Evolutionary conservation across 2,329 filamentous ascomycete genomes (phyloP).

Genomic region (Alternaria atra): DNA sequence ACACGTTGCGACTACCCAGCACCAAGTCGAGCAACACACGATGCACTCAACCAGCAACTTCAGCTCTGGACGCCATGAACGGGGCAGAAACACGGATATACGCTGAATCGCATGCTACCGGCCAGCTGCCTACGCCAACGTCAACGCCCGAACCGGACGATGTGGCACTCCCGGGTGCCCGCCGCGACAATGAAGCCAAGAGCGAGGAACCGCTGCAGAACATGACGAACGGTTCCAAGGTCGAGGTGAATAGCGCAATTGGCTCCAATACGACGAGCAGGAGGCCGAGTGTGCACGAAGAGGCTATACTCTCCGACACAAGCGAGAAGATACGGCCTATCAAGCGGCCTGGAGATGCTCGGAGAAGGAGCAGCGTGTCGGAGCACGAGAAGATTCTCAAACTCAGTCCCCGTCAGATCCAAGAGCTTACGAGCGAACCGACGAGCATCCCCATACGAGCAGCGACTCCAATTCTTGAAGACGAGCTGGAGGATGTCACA

Average conservation of each 20-base stretch:
- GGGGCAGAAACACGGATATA: conserved; percentile 33
- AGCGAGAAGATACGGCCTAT: conserved; percentile 45
- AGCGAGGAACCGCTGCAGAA: conserved; percentile 17
- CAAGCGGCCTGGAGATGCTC: conserved; percentile 46
- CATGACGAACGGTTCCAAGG: conserved; percentile 16
- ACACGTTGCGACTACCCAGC: conserved; percentile 12
- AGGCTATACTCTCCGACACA: conserved; percentile 44
- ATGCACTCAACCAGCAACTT: conserved; percentile 25
- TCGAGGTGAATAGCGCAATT: conserved; percentile 20
- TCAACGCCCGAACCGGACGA: conserved; percentile 38
- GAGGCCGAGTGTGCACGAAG: conserved; percentile 37
- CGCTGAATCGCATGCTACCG: conserved; percentile 26
- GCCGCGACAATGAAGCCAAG: conserved; percentile 18
- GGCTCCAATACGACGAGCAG: conserved; percentile 29
- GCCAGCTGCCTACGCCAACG: conserved; percentile 43
- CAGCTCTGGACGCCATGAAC: conserved; percentile 40
- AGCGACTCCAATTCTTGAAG: conserved; percentile 50
- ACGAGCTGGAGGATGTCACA: conserved; percentile 36
- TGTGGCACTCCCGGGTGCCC: conserved; percentile 24
- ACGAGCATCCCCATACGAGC: conserved; percentile 62
- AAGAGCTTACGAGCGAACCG: conserved; percentile 64
- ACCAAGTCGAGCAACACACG: conserved; percentile 4
- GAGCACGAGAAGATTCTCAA: conserved; percentile 58
- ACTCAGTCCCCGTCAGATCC: conserved; percentile 63
- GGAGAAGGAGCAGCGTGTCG: conserved; percentile 48